phyloP scores from a whole-genome alignment of 805 yeast genomes.

The Danielia oregonensis region DNA sequence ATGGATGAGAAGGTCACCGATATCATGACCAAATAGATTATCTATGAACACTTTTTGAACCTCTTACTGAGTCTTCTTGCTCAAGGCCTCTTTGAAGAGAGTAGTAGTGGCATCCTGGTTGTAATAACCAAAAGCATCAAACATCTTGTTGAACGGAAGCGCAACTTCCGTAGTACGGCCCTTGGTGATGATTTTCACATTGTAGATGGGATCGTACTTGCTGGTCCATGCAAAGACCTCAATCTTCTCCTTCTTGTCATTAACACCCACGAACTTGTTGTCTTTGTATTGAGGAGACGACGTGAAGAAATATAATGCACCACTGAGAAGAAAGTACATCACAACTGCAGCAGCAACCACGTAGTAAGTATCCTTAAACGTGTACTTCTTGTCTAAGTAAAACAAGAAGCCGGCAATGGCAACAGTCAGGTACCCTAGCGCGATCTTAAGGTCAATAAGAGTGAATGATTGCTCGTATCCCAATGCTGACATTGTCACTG shows the following conservation, averaged over 20 bases:
- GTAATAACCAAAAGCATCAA: slow-evolving; percentile 45
- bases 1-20: slow-evolving; percentile 34
- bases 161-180: slow-evolving; percentile 17
- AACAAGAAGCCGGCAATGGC: slow-evolving; percentile 44
- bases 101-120: slow-evolving; percentile 30
- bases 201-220: slow-evolving; percentile 46
- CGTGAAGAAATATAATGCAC: slow-evolving; percentile 30
- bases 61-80: no score
- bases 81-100: slow-evolving; percentile 19
- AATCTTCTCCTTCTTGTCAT: slow-evolving; percentile 30
- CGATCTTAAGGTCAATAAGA: slow-evolving; percentile 44
- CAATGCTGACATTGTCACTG: slow-evolving; percentile 36
- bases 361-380: slow-evolving; percentile 38
- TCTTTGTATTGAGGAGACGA: slow-evolving; percentile 35
- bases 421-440: slow-evolving; percentile 46
- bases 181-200: slow-evolving; percentile 25
- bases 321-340: slow-evolving; percentile 36
- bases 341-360: slow-evolving; percentile 33
- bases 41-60: no score
- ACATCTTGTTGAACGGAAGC: slow-evolving; percentile 36
- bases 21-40: neutral
- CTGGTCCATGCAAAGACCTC: slow-evolving; percentile 37
- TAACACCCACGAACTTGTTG: slow-evolving; percentile 44
- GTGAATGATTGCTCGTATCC: slow-evolving; percentile 48
- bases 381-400: slow-evolving; percentile 45